These are phyloP conservation scores for Suhomyces xylopsoci DNA, from an alignment of 805 yeast species.

Conservation along the genomic window DNA sequence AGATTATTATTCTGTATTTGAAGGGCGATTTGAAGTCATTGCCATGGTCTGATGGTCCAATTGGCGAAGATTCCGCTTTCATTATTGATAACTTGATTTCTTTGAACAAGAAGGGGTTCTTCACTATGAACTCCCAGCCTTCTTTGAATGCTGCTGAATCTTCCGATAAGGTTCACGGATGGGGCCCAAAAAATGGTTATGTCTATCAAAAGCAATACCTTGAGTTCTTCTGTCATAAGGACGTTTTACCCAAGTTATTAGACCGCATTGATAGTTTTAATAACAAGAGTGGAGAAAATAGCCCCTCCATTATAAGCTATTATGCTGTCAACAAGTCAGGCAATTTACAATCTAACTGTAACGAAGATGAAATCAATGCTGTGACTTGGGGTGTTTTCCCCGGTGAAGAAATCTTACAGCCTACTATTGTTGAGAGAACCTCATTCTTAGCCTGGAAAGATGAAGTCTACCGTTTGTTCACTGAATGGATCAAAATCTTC, in stretches of 20 bases:
- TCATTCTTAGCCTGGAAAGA: slow-evolving; percentile 97
- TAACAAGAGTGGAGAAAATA: slow-evolving; percentile 32
- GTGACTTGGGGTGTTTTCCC: slow-evolving; percentile 99
- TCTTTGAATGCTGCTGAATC: slow-evolving; percentile 78
- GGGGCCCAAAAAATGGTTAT: slow-evolving; percentile 94
- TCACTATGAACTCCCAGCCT: slow-evolving; percentile 94
- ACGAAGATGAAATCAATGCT: slow-evolving; percentile 79
- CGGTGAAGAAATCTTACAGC: slow-evolving; percentile 90
- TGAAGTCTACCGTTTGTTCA: slow-evolving; percentile 79
- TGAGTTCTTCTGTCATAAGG: slow-evolving; percentile 75
- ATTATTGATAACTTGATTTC: slow-evolving; percentile 57
- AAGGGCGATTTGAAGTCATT: slow-evolving; percentile 67
- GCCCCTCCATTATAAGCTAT: slow-evolving; percentile 57
- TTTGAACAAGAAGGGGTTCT: slow-evolving; percentile 64
- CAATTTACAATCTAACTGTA: slow-evolving; percentile 65
- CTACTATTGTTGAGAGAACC: slow-evolving; percentile 89
- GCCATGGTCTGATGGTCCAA: slow-evolving; percentile 95
- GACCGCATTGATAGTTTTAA: slow-evolving; percentile 46
- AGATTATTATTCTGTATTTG: slow-evolving; percentile 65
- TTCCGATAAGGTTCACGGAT: slow-evolving; percentile 70
- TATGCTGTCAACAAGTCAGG: slow-evolving; percentile 66
- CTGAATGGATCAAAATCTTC: slow-evolving; percentile 71
- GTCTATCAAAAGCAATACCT: slow-evolving; percentile 93
- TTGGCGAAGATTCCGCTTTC: slow-evolving; percentile 68
- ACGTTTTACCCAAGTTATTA: slow-evolving; percentile 33